Evolutionary conservation across 768 basidiomycete genomes (phyloP).

Genomic region (Psilocybe cubensis): DNA sequence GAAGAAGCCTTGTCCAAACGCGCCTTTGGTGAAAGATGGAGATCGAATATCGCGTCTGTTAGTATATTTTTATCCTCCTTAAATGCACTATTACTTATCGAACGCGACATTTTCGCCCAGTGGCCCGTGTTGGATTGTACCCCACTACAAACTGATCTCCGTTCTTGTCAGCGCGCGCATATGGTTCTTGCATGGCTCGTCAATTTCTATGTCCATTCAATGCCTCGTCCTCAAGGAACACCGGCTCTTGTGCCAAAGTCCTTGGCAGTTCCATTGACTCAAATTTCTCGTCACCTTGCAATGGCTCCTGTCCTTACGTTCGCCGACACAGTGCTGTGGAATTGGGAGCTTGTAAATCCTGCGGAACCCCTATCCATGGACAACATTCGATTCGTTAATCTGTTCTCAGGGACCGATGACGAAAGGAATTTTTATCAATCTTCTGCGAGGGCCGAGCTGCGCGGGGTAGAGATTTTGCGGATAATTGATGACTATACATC

Average conservation of each 20-base stretch:
- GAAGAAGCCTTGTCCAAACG: constrained; percentile 52
- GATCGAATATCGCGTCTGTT: constrained; percentile 63
- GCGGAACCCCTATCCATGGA: constrained; percentile 59
- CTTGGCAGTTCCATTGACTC: constrained; percentile 76
- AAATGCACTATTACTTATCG: constrained; percentile 4
- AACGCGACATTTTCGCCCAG: constrained; percentile 37
- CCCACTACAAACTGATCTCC: constrained; percentile 54
- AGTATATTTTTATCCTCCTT: constrained; percentile 32
- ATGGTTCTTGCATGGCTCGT: constrained; percentile 87
- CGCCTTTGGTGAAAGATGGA: constrained; percentile 68
- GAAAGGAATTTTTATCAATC: constrained; percentile 87
- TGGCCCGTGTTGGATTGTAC: constrained; percentile 71
- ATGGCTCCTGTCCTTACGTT: constrained; percentile 96
- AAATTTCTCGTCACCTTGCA: constrained; percentile 73
- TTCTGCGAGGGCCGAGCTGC: constrained; percentile 84
- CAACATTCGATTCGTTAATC: constrained; percentile 74
- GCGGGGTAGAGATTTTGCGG: constrained; percentile 83
- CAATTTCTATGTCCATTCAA: constrained; percentile 90
- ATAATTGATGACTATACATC: constrained; percentile 88
- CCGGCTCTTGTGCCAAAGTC: constrained; percentile 70
- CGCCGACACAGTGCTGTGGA: constrained; percentile 96
- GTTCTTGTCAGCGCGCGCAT: constrained; percentile 82
- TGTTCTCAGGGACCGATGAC: constrained; percentile 85
- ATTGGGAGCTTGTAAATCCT: constrained; percentile 69
- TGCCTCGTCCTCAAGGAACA: constrained; percentile 44